Evolutionary conservation across 306 rosid genomes (phyloP), one percentile per base, ranked within the genome.

Genomic region (Sphenostylis stenocarpa): DNA sequence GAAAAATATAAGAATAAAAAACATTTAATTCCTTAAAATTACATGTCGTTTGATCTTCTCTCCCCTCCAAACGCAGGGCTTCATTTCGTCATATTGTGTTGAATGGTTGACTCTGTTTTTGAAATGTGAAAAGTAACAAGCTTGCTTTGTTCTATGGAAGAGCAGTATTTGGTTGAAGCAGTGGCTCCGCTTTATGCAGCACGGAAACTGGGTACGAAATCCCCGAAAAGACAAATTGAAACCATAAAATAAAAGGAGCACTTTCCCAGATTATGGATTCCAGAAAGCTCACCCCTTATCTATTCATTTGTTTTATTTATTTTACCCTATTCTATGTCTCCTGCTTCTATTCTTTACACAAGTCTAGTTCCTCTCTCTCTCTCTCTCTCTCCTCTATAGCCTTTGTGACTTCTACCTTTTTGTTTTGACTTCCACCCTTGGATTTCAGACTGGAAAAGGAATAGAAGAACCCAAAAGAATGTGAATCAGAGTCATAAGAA

Each of bases 391-490:
- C 39, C 15, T 68, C 64, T 49, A 68, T 17, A 48, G 85, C 78
- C 77, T 80, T 58, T 51, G n/a, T 71, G 75, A 53, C 64, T 53
- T 19, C 9, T 29, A 75, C 52, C n/a, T 4, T 41, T 80, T 79
- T 84, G 70, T 78, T 88, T 75, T 64, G 43, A 38, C 43, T 38
- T 38, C 43, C 43, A 31, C 10, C 43, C 6, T 20, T 39, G 20
- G 3, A 72, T 38, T 79, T 44, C 58, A 65, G 82, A 78, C 58
- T 73, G 69, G 81, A 84, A 83, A 43, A 66, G 45, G 93, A 83
- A 87, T 81, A 82, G 86, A 87, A 88, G 85, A 78, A 51, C 45
- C 8, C 57, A 47, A 77, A 70, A 78, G 85, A 82, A 86, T 79
- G 45, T 52, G 79, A 79, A 28, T 70, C 71, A 80, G 66, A 34